These are phyloP conservation scores for Lactarius hengduanensis DNA, from an alignment of 768 basidiomycete species.

Conservation along the genomic window DNA sequence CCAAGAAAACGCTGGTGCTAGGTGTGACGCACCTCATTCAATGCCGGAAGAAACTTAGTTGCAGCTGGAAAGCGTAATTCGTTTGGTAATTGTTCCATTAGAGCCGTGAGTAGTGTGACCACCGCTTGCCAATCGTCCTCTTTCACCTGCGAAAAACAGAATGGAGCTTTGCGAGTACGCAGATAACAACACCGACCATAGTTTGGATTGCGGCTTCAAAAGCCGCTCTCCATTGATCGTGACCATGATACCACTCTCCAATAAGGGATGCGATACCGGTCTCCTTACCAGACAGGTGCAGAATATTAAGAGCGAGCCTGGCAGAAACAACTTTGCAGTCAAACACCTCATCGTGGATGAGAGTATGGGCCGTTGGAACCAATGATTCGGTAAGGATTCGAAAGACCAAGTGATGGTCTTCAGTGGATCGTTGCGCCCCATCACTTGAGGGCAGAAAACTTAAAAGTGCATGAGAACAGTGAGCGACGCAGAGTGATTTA, in stretches of 20 bases:
- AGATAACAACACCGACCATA: constrained; percentile 6
- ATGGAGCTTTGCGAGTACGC: not conserved
- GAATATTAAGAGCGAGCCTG: constrained; percentile 44
- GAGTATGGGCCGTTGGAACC: constrained; percentile 47
- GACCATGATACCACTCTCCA: constrained; percentile 36
- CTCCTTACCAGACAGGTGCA: constrained; percentile 30
- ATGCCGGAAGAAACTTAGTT: constrained; percentile 42
- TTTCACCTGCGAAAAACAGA: constrained; percentile 36
- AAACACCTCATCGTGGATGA: constrained; percentile 35
- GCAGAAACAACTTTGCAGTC: constrained; percentile 44
- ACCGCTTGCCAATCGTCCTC: constrained; percentile 45
- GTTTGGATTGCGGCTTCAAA: constrained; percentile 26
- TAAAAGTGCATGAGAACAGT: constrained; percentile 39
- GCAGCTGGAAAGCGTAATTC: constrained; percentile 46
- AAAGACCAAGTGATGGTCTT: constrained; percentile 38
- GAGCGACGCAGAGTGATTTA: constrained; percentile 47
- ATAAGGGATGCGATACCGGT: constrained; percentile 29
- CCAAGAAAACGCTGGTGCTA: not conserved
- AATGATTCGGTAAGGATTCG: constrained; percentile 45
- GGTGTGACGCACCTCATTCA: constrained; percentile 48
- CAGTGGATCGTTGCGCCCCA: constrained; percentile 19
- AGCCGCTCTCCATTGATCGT: constrained; percentile 19
- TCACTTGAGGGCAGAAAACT: constrained; percentile 34
- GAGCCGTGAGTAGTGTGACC: constrained; percentile 41
- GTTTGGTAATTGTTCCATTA: constrained; percentile 49